Conservation (phyloP, 768 basidiomycete species). For the Chalciporus chontae region DNA sequence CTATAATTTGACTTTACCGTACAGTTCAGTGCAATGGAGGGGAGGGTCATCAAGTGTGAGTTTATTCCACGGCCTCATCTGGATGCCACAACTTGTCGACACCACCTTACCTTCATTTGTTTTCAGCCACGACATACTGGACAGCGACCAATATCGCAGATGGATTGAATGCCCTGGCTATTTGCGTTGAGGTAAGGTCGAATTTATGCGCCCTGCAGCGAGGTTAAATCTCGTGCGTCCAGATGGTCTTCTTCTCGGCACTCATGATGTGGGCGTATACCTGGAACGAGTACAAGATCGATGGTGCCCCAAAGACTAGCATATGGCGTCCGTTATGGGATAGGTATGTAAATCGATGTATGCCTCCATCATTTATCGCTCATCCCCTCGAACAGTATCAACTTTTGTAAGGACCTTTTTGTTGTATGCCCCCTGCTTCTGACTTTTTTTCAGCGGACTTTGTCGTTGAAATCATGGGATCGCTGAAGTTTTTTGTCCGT, state of each 20-base stretch:
- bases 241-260: constrained; percentile 82
- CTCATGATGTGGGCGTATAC: constrained; percentile 87
- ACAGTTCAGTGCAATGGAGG: constrained; percentile 65
- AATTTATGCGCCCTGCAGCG: neutral
- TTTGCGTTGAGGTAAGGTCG: constrained; percentile 70
- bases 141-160: constrained; percentile 80
- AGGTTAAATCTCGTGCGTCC: constrained; percentile 2
- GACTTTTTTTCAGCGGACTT: constrained; percentile 54
- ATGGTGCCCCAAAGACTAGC: constrained; percentile 45
- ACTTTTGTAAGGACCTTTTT: constrained; percentile 36
- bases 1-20: constrained; percentile 1
- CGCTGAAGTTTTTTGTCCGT: constrained; percentile 58
- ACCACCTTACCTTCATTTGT: neutral
- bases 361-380: neutral
- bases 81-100: neutral
- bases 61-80: neutral
- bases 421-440: constrained; percentile 1
- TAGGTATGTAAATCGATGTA: constrained; percentile 23
- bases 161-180: constrained; percentile 77
- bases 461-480: constrained; percentile 55
- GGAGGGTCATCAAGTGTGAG: constrained; percentile 64
- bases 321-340: constrained; percentile 75
- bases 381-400: constrained; percentile 34
- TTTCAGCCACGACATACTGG: constrained; percentile 72
- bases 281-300: constrained; percentile 58